Conservation (phyloP, 345 rosid genomes). For the Corchorus capsularis region DNA sequence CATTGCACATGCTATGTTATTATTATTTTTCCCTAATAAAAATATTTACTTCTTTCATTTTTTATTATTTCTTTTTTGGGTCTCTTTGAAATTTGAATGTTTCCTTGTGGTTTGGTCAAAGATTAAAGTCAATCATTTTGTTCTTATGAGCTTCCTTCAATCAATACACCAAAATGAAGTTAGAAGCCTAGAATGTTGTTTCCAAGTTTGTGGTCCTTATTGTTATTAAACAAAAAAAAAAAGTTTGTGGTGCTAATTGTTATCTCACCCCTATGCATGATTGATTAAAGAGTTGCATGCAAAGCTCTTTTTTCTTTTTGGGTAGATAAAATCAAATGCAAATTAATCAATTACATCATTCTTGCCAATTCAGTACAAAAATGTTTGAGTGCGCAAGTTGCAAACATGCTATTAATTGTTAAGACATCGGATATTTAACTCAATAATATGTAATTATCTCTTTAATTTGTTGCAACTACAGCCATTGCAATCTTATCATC, state of each 20-base stretch:
- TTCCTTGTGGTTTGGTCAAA: neutral
- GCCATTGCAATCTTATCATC: too few relatives aligned
- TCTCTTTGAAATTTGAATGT: slow-evolving; percentile 11
- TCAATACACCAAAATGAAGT: neutral
- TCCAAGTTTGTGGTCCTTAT: neutral
- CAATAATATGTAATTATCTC: too few relatives aligned
- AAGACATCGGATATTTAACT: too few relatives aligned
- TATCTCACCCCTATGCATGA: neutral
- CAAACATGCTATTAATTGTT: too few relatives aligned
- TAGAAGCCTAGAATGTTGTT: neutral
- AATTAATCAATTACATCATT: too few relatives aligned
- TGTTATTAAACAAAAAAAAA: too few relatives aligned
- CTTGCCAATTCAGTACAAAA: too few relatives aligned
- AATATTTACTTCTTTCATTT: neutral
- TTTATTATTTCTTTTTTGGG: neutral
- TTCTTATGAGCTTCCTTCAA: neutral
- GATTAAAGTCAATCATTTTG: neutral
- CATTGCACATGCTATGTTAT: slow-evolving; percentile 14
- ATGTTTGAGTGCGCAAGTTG: too few relatives aligned
- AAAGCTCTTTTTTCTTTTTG: too few relatives aligned
- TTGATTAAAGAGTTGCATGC: too few relatives aligned
- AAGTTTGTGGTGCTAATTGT: neutral
- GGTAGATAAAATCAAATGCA: too few relatives aligned
- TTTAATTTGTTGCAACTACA: too few relatives aligned
- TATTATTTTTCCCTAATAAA: neutral